Evolutionary conservation across 2,329 filamentous ascomycete species (phyloP), one percentile per base, ranked within the genome.

Genomic region (Sphaerulina vaccinii): DNA sequence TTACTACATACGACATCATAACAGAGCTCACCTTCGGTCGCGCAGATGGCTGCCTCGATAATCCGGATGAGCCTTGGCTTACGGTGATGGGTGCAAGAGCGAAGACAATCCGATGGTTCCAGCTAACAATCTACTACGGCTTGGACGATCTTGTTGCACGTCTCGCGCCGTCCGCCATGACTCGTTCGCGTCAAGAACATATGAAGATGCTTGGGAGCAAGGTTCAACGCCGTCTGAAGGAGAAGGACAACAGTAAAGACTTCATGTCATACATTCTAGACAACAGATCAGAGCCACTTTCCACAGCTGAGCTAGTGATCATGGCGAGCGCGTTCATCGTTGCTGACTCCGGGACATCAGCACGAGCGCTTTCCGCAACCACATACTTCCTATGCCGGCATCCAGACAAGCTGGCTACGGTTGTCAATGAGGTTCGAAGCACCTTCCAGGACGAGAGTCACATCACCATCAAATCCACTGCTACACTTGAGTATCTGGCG

Each of bases 341-440:
- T 24, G 70, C 67, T 1, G 70, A 70, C 2, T 70, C 65, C 8
- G 70, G 71, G 40, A 69, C 70, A 0, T 69, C 67, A 1, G 68
- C 68, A 1, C 70, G 69, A 3, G 51, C 68, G 3, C 49, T 73
- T 13, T 54, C 55, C 13, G 66, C 64, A 1, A 58, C 63, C 5
- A 62, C 58, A 0, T 71, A 64, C 49, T 57, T 62, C 7, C 54
- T 70, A 15, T 48, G 67, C 4, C 62, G 53, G 0, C 62, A 70
- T 32, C 67, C 63, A 3, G 33, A 56, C 1, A 55, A 56, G 0
- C 37, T 67, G 63, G 15, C 38, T 1, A 65, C 63, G 11, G 58
- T 74, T 3, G 54, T 57, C 1, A 27, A 59, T 0, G 70, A 74
- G 44, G 60, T 75, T 23, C 64, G 72, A 8, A 55, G 37, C 1